A percentile compares a stretch with the other conserved stretches of the same genome.
Conservation (phyloP, 2,329 filamentous ascomycete genomes). For the Coccinonectria pachysandricola region DNA sequence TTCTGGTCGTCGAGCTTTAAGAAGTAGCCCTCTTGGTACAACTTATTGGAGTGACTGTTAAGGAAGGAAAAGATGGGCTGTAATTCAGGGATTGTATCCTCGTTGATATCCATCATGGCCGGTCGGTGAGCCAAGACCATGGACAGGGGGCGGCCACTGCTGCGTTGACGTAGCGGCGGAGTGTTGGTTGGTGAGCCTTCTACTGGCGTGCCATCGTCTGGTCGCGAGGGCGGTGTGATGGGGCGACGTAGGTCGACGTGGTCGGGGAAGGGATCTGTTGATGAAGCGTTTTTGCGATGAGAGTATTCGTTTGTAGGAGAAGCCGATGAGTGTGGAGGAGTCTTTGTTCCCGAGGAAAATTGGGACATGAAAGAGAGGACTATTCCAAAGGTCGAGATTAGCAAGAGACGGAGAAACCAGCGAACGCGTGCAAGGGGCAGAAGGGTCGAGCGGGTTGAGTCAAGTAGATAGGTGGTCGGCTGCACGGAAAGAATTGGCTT, state of each 20-base stretch:
- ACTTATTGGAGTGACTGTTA: slow-evolving; percentile 90
- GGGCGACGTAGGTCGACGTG: slow-evolving; percentile 28
- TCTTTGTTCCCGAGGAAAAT: slow-evolving; percentile 48
- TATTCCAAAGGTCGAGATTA: too few relatives aligned
- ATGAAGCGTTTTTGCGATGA: slow-evolving; percentile 21
- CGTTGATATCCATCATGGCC: slow-evolving; percentile 72
- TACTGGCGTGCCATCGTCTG: slow-evolving; percentile 33
- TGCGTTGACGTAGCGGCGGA: slow-evolving; percentile 35
- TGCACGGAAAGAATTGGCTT: too few relatives aligned
- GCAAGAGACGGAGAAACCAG: too few relatives aligned
- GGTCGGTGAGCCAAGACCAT: slow-evolving; percentile 82
- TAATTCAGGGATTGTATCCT: slow-evolving; percentile 84
- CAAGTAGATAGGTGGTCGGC: too few relatives aligned
- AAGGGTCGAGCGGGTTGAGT: too few relatives aligned
- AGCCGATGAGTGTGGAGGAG: slow-evolving; percentile 34
- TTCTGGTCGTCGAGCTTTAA: slow-evolving; percentile 94
- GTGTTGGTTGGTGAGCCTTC: slow-evolving; percentile 33
- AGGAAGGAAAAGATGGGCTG: slow-evolving; percentile 89
- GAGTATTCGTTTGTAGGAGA: slow-evolving; percentile 31
- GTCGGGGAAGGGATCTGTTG: slow-evolving; percentile 24
- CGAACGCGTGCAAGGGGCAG: too few relatives aligned
- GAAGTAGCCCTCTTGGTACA: slow-evolving; percentile 97
- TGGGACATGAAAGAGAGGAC: slow-evolving; percentile 85
- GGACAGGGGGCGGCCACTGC: slow-evolving; percentile 62
- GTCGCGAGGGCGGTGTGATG: slow-evolving; percentile 27